Evolutionary conservation across 768 basidiomycete species (phyloP).

Genomic region (Boletus sensibilis): DNA sequence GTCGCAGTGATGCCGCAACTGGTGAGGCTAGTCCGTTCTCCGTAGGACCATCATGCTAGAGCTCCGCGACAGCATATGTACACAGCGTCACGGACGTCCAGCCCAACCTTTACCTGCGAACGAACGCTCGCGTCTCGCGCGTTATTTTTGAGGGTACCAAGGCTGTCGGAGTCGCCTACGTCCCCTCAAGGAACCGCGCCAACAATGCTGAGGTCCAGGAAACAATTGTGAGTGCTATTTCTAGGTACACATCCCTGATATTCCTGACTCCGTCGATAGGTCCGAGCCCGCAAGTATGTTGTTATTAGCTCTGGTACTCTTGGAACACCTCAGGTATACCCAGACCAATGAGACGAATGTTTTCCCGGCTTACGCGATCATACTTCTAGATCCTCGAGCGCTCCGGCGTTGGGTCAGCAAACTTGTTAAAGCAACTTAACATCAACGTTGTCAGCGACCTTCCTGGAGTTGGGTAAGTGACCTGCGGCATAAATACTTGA

Average conservation of each 20-base stretch:
- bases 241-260: not conserved
- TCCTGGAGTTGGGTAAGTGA: slow-evolving; percentile 62
- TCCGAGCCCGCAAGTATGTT: slow-evolving; percentile 64
- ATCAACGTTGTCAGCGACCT: slow-evolving; percentile 67
- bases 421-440: slow-evolving; percentile 53
- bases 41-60: not conserved
- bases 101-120: slow-evolving; percentile 62
- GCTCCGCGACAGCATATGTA: slow-evolving; percentile 49
- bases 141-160: slow-evolving; percentile 73
- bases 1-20: slow-evolving; percentile 70
- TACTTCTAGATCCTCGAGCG: slow-evolving; percentile 58
- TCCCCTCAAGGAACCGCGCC: slow-evolving; percentile 58
- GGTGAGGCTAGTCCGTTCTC: slow-evolving; percentile 35
- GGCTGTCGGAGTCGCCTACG: slow-evolving; percentile 71
- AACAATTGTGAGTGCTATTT: slow-evolving; percentile 44
- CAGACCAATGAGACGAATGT: not conserved
- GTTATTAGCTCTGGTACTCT: slow-evolving; percentile 66
- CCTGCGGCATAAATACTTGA: not conserved
- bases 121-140: slow-evolving; percentile 63
- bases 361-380: not conserved
- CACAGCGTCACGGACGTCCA: slow-evolving; percentile 72
- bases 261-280: slow-evolving; percentile 14
- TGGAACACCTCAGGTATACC: slow-evolving; percentile 54
- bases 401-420: slow-evolving; percentile 61
- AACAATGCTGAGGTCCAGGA: slow-evolving; percentile 52